Conservation (phyloP, 495 filamentous ascomycete species). For the Podospora didyma region DNA sequence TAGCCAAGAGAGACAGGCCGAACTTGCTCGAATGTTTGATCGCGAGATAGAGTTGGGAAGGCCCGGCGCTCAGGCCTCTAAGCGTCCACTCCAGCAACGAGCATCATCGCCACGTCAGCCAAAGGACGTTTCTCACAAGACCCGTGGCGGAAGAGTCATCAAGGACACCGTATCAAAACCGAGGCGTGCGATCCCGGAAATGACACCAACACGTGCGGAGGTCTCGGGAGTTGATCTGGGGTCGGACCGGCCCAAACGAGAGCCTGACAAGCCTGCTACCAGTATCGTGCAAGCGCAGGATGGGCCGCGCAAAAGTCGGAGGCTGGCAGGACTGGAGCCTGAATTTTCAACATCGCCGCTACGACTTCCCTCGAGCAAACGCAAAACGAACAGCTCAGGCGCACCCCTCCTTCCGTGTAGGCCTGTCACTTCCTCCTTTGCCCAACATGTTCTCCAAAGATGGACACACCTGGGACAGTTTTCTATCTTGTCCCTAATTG, state of each 20-base stretch:
- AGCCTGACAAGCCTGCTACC: conserved; percentile 4
- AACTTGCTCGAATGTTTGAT: background rate
- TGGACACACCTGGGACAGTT: no score
- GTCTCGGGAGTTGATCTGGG: conserved; percentile 2
- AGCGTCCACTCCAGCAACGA: background rate
- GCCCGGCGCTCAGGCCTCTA: background rate
- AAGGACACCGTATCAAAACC: conserved; percentile 9
- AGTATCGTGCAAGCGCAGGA: conserved; percentile 13
- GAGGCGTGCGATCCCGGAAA: conserved; percentile 6
- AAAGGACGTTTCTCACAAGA: conserved; percentile 1
- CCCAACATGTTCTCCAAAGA: no score
- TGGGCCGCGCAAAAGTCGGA: conserved; percentile 9
- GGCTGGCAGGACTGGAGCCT: conserved; percentile 12
- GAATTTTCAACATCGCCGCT: conserved; percentile 11
- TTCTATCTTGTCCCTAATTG: no score
- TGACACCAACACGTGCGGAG: conserved; percentile 4
- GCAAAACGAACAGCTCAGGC: conserved; percentile 9
- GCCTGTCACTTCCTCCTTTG: no score
- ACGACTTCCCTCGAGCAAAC: background rate
- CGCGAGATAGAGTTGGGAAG: background rate
- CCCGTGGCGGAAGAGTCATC: conserved; percentile 7
- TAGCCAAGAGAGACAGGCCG: conserved; percentile 2
- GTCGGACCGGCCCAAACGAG: background rate
- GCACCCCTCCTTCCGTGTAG: no score
- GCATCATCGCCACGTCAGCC: background rate